Evolutionary conservation across 2,329 filamentous ascomycete species (phyloP).

Genomic region (Myriosclerotinia curreyana): DNA sequence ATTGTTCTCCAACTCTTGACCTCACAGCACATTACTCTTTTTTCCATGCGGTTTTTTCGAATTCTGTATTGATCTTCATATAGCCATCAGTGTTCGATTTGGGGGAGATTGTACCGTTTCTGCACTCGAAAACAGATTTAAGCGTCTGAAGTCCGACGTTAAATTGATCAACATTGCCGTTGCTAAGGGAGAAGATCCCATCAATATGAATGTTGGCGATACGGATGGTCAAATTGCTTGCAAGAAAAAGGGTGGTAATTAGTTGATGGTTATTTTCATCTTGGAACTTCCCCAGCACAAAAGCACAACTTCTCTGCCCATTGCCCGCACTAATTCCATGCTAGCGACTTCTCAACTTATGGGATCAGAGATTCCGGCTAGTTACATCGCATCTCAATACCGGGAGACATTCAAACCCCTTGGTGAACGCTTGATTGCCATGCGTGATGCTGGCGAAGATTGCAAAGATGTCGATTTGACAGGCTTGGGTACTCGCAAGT

Average conservation of each 20-base stretch:
- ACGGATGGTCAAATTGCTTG: constrained; percentile 18
- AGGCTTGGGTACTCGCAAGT: constrained; percentile 10
- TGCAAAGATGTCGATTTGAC: constrained; percentile 17
- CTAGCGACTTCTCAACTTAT: constrained; percentile 3
- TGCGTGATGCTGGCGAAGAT: constrained; percentile 13
- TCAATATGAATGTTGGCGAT: constrained; percentile 35
- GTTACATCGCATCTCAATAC: constrained; percentile 1
- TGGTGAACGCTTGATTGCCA: constrained; percentile 12
- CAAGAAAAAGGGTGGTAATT: constrained; percentile 18
- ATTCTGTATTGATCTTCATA: constrained; percentile 28
- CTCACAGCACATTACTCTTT: neutral
- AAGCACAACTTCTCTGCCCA: neutral
- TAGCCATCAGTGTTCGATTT: constrained; percentile 30
- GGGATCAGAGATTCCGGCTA: constrained; percentile 10
- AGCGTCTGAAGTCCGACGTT: constrained; percentile 43
- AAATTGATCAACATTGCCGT: constrained; percentile 40
- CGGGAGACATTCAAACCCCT: constrained; percentile 19
- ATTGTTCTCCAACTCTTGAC: neutral
- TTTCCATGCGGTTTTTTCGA: constrained; percentile 2
- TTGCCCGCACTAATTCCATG: constrained; percentile 1
- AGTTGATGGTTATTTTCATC: constrained; percentile 17
- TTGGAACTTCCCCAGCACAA: constrained; percentile 22
- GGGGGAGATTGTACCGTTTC: constrained; percentile 40
- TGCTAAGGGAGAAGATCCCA: constrained; percentile 39
- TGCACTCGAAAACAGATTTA: constrained; percentile 43